A percentile compares a stretch with the other conserved stretches of the same genome.
Conservation (phyloP, 257 asterid genomes). For the Scutellaria galericulata region DNA sequence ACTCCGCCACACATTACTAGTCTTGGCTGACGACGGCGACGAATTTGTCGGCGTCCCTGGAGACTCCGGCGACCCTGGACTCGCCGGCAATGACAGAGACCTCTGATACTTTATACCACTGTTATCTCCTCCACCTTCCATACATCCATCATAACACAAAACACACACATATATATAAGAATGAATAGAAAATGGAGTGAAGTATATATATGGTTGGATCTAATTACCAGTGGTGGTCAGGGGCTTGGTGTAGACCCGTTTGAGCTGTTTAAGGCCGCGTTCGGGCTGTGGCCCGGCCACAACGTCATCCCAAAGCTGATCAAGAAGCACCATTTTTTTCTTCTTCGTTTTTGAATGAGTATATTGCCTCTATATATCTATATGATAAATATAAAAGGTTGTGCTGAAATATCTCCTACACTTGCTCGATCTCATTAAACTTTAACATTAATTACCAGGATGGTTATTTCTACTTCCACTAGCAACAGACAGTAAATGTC, state of each 20-base stretch:
- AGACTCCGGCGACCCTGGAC: slow-evolving; percentile 53
- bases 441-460: slow-evolving; percentile 13
- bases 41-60: slow-evolving; percentile 70
- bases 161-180: neutral
- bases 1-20: slow-evolving; percentile 94
- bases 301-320: slow-evolving; percentile 91
- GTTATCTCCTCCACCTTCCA: slow-evolving; percentile 46
- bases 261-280: slow-evolving; percentile 81
- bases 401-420: slow-evolving; percentile 44
- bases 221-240: slow-evolving; percentile 37
- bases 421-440: slow-evolving; percentile 2
- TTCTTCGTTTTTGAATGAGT: neutral
- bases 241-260: slow-evolving; percentile 54
- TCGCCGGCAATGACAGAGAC: slow-evolving; percentile 67
- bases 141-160: neutral
- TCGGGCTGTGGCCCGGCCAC: slow-evolving; percentile 91
- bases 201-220: no score
- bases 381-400: slow-evolving; percentile 38
- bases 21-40: slow-evolving; percentile 64
- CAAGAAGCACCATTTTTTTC: slow-evolving; percentile 71
- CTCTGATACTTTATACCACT: slow-evolving; percentile 54
- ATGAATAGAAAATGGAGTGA: no score
- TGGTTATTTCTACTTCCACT: slow-evolving; percentile 32
- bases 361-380: neutral
- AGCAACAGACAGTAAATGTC: neutral